A percentile compares a stretch with the other conserved stretches of the same genome.
Conservation (phyloP, 2,329 filamentous ascomycete genomes). For the Penicillium sp. region DNA sequence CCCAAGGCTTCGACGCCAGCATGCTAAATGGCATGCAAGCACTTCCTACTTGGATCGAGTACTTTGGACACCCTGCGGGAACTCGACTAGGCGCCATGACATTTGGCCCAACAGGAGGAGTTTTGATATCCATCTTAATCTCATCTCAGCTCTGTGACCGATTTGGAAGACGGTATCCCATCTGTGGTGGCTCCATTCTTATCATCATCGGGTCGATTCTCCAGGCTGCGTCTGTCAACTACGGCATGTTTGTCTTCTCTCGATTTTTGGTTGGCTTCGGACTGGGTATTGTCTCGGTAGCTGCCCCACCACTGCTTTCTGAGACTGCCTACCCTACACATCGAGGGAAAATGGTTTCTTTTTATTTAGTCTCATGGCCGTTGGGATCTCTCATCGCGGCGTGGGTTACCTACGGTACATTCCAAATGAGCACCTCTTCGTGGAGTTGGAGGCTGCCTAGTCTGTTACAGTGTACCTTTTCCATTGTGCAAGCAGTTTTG, state of each 20-base stretch:
- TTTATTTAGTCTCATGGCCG: slow-evolving; percentile 20
- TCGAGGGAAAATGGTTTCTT: slow-evolving; percentile 15
- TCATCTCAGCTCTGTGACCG: slow-evolving; percentile 21
- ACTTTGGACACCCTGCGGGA: slow-evolving; percentile 16
- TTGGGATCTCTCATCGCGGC: slow-evolving; percentile 31
- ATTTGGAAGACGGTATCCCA: slow-evolving; percentile 18
- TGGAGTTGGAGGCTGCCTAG: slow-evolving; percentile 63
- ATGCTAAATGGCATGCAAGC: slow-evolving; percentile 54
- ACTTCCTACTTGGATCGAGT: slow-evolving; percentile 44
- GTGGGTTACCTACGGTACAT: slow-evolving; percentile 30
- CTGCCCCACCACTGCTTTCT: slow-evolving; percentile 25
- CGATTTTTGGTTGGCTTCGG: slow-evolving; percentile 28
- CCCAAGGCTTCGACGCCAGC: slow-evolving; percentile 48
- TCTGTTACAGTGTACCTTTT: slow-evolving; percentile 61
- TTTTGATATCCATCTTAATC: slow-evolving; percentile 19
- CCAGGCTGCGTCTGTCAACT: slow-evolving; percentile 23
- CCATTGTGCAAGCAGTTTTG: slow-evolving; percentile 42
- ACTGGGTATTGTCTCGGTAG: slow-evolving; percentile 17
- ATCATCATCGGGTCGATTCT: slow-evolving; percentile 27
- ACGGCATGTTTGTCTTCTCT: slow-evolving; percentile 25
- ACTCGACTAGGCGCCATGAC: slow-evolving; percentile 10
- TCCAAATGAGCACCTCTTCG: slow-evolving; percentile 30
- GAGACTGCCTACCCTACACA: slow-evolving; percentile 29
- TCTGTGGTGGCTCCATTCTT: slow-evolving; percentile 46
- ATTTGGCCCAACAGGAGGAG: slow-evolving; percentile 10